A percentile compares a stretch with the other conserved stretches of the same genome.
Conservation (phyloP, 495 filamentous ascomycete genomes). For the Entonaema liquescens region DNA sequence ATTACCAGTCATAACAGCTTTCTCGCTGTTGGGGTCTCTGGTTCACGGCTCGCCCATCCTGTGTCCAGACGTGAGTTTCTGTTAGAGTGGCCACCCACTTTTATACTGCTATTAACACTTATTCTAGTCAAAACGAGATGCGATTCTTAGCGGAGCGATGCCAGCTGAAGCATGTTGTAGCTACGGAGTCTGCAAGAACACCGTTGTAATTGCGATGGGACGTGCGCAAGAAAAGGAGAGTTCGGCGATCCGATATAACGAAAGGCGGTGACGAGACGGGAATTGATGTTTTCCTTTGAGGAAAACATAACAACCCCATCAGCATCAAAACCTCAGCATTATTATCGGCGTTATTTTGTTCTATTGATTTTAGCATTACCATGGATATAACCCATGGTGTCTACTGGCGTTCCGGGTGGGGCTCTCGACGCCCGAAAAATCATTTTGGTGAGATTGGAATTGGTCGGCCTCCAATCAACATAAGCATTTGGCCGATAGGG, state of each 20-base stretch:
- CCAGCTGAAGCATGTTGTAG: conserved; percentile 58
- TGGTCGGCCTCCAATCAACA: conserved; percentile 20
- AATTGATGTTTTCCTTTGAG: neutral
- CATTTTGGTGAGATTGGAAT: conserved; percentile 5
- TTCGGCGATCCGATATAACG: conserved; percentile 38
- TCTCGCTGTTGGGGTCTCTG: conserved; percentile 32
- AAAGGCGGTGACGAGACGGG: conserved; percentile 27
- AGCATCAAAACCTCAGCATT: conserved; percentile 23
- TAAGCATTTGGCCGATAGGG: conserved; percentile 25
- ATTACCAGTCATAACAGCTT: conserved; percentile 27
- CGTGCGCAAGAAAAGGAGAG: conserved; percentile 16
- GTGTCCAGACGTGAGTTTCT: conserved; percentile 50
- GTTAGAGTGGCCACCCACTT: neutral
- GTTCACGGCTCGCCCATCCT: conserved; percentile 44
- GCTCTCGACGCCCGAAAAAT: conserved; percentile 16
- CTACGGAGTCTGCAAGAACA: conserved; percentile 57
- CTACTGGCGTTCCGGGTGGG: conserved; percentile 32
- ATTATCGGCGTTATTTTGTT: conserved; percentile 39
- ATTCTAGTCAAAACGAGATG: conserved; percentile 55
- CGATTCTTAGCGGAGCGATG: conserved; percentile 55
- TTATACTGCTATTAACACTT: conserved; percentile 20
- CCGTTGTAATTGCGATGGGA: conserved; percentile 55
- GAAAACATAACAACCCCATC: conserved; percentile 1
- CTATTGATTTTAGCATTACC: conserved; percentile 26
- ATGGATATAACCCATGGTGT: conserved; percentile 5